Conservation (phyloP, 1,284 basidiomycete genomes). For the Moesziomyces globuligerus region DNA sequence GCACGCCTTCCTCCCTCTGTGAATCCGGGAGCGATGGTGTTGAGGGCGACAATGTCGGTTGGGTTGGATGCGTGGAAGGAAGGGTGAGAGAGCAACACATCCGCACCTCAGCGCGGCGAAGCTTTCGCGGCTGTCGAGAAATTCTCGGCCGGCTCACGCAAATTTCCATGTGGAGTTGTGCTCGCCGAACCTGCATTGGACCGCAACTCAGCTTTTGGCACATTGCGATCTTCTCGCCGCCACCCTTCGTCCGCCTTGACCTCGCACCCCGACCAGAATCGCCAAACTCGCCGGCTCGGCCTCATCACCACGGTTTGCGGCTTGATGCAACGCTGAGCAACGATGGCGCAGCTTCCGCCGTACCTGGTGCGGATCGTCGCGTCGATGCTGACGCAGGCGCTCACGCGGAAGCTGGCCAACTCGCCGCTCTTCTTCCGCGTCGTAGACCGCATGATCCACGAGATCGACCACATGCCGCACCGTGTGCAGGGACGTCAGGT, state of each 20-base stretch:
- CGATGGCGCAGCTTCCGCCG: constrained; percentile 54
- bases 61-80: background rate
- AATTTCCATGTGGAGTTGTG: constrained; percentile 14
- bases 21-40: background rate
- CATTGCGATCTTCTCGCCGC: too few species aligned
- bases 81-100: constrained; percentile 1
- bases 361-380: constrained; percentile 54
- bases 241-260: too few species aligned
- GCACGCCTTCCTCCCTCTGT: background rate
- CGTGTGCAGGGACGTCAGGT: constrained; percentile 50
- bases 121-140: background rate
- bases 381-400: constrained; percentile 46
- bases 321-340: background rate
- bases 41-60: background rate
- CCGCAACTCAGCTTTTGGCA: constrained; percentile 3
- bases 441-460: constrained; percentile 58
- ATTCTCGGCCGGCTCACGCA: constrained; percentile 10
- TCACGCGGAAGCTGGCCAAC: constrained; percentile 49
- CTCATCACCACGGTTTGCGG: background rate
- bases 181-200: too few species aligned
- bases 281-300: too few species aligned
- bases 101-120: constrained; percentile 5
- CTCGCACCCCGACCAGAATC: too few species aligned
- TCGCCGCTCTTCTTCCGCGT: constrained; percentile 55
- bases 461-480: constrained; percentile 56